Evolutionary conservation across 768 basidiomycete species (phyloP).

Genomic region (Calocybe gangraenosa): DNA sequence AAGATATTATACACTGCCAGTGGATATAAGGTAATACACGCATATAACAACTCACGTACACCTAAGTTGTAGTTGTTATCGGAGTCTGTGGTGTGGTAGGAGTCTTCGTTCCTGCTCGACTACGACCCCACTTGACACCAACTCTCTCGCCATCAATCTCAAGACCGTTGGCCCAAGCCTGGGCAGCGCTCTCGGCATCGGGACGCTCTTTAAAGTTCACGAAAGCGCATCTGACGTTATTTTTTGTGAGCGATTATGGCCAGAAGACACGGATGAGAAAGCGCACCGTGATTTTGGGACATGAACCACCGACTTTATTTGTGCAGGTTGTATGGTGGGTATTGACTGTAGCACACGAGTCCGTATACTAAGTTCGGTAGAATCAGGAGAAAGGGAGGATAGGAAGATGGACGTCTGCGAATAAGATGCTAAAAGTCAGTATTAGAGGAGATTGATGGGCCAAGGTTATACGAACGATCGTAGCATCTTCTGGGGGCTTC

Average conservation of each 20-base stretch:
- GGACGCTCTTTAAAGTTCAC: slow-evolving; percentile 84
- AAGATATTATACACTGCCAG: slow-evolving; percentile 3
- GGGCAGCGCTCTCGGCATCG: slow-evolving; percentile 84
- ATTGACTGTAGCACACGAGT: slow-evolving; percentile 67
- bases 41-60: not conserved
- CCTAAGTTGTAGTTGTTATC: slow-evolving; percentile 15
- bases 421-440: not conserved
- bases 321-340: slow-evolving; percentile 54
- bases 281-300: slow-evolving; percentile 73
- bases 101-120: slow-evolving; percentile 41
- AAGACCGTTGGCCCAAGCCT: slow-evolving; percentile 86
- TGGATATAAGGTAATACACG: slow-evolving; percentile 4
- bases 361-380: slow-evolving; percentile 72
- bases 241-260: slow-evolving; percentile 2
- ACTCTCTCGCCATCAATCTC: slow-evolving; percentile 77
- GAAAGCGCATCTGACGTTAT: slow-evolving; percentile 74
- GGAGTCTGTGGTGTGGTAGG: slow-evolving; percentile 19
- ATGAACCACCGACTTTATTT: slow-evolving; percentile 81
- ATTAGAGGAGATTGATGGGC: not conserved
- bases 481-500: slow-evolving; percentile 83
- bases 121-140: slow-evolving; percentile 86
- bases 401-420: slow-evolving; percentile 82
- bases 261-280: not conserved
- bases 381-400: slow-evolving; percentile 63
- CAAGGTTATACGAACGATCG: slow-evolving; percentile 58